Evolutionary conservation across 371 early-diverging fungal genomes (phyloP), one percentile per base, ranked within the genome.

Genomic region (Nematocida homosporus): DNA sequence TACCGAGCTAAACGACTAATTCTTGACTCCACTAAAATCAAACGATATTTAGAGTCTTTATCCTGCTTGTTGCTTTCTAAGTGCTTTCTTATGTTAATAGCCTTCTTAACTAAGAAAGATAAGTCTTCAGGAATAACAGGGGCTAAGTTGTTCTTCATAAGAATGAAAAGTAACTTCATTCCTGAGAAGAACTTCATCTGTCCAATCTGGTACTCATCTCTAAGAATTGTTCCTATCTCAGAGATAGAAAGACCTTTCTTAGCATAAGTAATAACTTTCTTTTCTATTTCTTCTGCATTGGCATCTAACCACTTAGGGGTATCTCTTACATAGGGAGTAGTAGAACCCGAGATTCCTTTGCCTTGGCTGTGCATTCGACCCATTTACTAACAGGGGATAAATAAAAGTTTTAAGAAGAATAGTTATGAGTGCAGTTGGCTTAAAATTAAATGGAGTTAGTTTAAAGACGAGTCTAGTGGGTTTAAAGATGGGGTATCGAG

Each of bases 51-150:
- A 86, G 93, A 88, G 87, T 94, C 95, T 82, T 87, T 88, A 87
- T 99, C 99, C 89, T 96, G 96, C 87, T 93, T 91, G 91, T 93
- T 90, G 81, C 90, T 90, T 88, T 95, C 94, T 83, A 99, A 84
- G 87, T 99, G 99, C 89, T 93, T 95, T 86, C 93, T 93, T 86
- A 99, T 91, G 81, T 92, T 87, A 82, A 95, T 94, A 59, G 96
- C 94, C 90, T 95, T 97, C 89, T 94, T 94, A 88, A 97, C 94
- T 78, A 99, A 87, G 86, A 92, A 91, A 88, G 94, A 92, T 72
- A 99, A 88, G 87, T 99, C 98, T 87, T 97, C 97, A 78, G 99
- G 98, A 83, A 97, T 91, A 84, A 90, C 91, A 79, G 98, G 95
- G 78, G 90, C 93, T 64, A 93, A 87, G 65, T 90, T 91, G 88